Evolutionary conservation across 768 basidiomycete species (phyloP), one percentile per base, ranked within the genome.

Genomic region (Leccinum rimulosum): DNA sequence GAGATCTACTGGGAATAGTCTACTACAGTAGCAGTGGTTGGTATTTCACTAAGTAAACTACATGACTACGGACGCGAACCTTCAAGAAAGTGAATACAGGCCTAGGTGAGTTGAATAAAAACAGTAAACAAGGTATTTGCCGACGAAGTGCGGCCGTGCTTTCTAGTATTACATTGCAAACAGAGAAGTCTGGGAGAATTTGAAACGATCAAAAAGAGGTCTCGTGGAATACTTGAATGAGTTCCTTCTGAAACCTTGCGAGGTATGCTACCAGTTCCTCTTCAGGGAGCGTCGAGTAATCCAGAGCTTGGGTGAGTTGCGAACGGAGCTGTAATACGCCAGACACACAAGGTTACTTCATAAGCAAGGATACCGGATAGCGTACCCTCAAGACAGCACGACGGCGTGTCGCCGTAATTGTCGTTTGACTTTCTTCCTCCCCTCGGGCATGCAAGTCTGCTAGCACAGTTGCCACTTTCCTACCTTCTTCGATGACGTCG

Each of bases 201-300:
- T 52, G 31, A 25, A 52, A 54, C 43, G 4, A 45, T 70, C 52
- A 69, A 49, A 58, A 25, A 28, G 61, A 55, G 1, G 65, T 66
- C 47, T 72, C 68, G 30, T 70, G 66, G 55, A 71, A 70, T 17
- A 83, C 82, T 51, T 79, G 80, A 22, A 86, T 82, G 54, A 90
- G 82, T 53, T 91, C 87, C 59, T 76, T 82, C 69, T 93, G 92
- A 64, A 93, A 81, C 27, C 84, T 78, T 51, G 78, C 77, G 40
- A 94, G 76, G 67, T 91, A 91, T 3, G 76, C 74, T 17, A 84
- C 69, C 1, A 93, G 75, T 50, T 91, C 91, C 60, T 80, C 78
- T 55, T 88, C 85, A 1, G 90, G 89, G 31, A 94, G 80, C 3
- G 85, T 79, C 17, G 91, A 91, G 64, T 92, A 76, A 30, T 89